phyloP scores from a whole-genome alignment of 106 monocot species.

The Posidonia australis region DNA sequence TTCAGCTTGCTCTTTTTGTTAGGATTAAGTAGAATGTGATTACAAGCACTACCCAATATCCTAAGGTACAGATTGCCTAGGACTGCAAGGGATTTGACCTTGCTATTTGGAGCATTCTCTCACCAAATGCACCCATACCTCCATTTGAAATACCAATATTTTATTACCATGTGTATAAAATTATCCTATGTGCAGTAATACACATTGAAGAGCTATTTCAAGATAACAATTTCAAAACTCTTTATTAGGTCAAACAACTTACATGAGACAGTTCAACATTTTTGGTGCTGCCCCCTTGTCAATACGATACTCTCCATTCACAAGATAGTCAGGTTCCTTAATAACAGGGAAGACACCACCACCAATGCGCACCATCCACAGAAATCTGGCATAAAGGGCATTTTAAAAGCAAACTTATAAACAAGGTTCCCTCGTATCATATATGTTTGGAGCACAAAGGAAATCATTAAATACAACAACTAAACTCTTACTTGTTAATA shows the following conservation, averaged over 20 bases:
- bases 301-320: slow-evolving; percentile 34
- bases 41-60: too few species aligned
- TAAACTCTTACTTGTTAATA: slow-evolving; percentile 22
- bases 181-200: too few species aligned
- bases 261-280: slow-evolving; percentile 35
- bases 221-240: too few species aligned
- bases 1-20: too few species aligned
- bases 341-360: slow-evolving; percentile 30
- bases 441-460: background rate
- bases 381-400: slow-evolving; percentile 13
- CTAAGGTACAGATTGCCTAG: too few species aligned
- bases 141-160: too few species aligned
- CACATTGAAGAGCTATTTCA: too few species aligned
- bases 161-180: too few species aligned
- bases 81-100: too few species aligned
- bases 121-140: too few species aligned
- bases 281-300: slow-evolving; percentile 27
- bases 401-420: background rate
- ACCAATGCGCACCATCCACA: slow-evolving; percentile 34
- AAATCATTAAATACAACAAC: background rate
- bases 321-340: slow-evolving; percentile 32
- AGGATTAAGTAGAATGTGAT: too few species aligned
- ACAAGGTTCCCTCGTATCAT: background rate
- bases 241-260: slow-evolving; percentile 2
- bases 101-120: too few species aligned